phyloP scores from a whole-genome alignment of 495 filamentous ascomycete genomes.

The Letharia lupina region DNA sequence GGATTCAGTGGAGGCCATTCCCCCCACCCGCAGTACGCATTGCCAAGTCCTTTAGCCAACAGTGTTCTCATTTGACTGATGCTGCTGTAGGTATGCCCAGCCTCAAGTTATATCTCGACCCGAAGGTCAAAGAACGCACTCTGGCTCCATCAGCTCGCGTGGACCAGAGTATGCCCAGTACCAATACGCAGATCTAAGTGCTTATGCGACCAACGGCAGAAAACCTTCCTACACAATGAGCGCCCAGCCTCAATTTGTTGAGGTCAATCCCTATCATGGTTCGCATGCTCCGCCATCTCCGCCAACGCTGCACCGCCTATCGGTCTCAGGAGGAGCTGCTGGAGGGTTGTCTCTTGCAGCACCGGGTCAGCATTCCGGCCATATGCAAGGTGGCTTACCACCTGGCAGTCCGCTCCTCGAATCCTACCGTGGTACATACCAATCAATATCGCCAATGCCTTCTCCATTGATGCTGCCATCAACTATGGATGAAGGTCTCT shows the following conservation, averaged over 20 bases:
- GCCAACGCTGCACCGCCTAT: slow-evolving; percentile 39
- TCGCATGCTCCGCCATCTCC: slow-evolving; percentile 26
- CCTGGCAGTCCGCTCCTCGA: slow-evolving; percentile 81
- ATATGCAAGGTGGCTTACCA: slow-evolving; percentile 34
- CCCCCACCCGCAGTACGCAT: slow-evolving; percentile 26
- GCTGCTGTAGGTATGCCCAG: slow-evolving; percentile 25
- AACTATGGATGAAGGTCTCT: slow-evolving; percentile 41
- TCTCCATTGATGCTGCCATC: slow-evolving; percentile 52
- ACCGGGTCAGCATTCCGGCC: slow-evolving; percentile 26
- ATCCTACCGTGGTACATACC: slow-evolving; percentile 89
- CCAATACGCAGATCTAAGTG: slow-evolving; percentile 30
- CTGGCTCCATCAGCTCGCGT: slow-evolving; percentile 19
- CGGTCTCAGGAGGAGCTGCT: slow-evolving; percentile 32
- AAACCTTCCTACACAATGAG: slow-evolving; percentile 27
- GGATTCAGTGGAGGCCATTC: slow-evolving; percentile 24
- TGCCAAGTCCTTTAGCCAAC: neutral
- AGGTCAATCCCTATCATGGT: slow-evolving; percentile 33
- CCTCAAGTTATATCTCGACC: slow-evolving; percentile 21
- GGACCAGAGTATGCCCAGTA: slow-evolving; percentile 26
- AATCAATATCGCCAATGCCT: slow-evolving; percentile 91
- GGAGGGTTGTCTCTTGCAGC: slow-evolving; percentile 21
- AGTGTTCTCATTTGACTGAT: slow-evolving; percentile 1
- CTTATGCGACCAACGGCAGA: slow-evolving; percentile 25
- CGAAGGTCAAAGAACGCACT: slow-evolving; percentile 20
- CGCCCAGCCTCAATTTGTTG: slow-evolving; percentile 36